Percentiles rank a stretch among this genome's conserved stretches.
phyloP scores from a whole-genome alignment of 331 rosid species.

The Pyracantha coccinea region DNA sequence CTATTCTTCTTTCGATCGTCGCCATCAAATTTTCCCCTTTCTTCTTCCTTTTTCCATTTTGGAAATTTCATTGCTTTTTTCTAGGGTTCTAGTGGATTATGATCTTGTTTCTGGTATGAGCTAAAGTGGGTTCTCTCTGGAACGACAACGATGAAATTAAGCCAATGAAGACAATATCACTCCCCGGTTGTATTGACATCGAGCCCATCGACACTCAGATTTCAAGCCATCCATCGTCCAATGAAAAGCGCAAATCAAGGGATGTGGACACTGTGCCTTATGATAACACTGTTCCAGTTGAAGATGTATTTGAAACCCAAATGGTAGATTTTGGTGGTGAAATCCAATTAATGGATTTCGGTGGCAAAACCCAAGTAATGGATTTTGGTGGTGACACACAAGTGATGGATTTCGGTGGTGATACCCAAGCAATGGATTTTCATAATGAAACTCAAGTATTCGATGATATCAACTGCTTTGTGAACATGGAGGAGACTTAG shows the following conservation, averaged over 20 bases:
- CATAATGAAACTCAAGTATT: constrained; percentile 37
- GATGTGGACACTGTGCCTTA: constrained; percentile 22
- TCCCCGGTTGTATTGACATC: background rate
- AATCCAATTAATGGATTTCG: constrained; percentile 14
- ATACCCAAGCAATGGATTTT: constrained; percentile 47
- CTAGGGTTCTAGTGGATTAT: background rate
- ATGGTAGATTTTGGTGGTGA: constrained; percentile 13
- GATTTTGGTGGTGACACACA: constrained; percentile 38
- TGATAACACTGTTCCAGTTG: constrained; percentile 13
- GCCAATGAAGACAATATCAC: constrained; percentile 1
- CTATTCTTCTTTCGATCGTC: background rate
- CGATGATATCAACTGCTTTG: constrained; percentile 29
- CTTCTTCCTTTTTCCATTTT: background rate
- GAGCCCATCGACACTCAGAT: constrained; percentile 22
- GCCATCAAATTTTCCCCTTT: background rate
- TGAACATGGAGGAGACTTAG: constrained; percentile 26
- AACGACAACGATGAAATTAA: constrained; percentile 9
- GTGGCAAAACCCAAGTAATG: constrained; percentile 34
- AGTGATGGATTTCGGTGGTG: constrained; percentile 28
- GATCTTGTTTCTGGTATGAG: background rate
- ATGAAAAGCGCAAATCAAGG: constrained; percentile 1
- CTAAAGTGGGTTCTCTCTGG: constrained; percentile 24
- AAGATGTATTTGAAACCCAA: constrained; percentile 35
- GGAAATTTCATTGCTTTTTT: background rate
- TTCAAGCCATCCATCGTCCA: constrained; percentile 15